These are phyloP conservation scores for Trypanosomatidae sp. DNA, from an alignment of 208 protist species.

Conservation along the genomic window DNA sequence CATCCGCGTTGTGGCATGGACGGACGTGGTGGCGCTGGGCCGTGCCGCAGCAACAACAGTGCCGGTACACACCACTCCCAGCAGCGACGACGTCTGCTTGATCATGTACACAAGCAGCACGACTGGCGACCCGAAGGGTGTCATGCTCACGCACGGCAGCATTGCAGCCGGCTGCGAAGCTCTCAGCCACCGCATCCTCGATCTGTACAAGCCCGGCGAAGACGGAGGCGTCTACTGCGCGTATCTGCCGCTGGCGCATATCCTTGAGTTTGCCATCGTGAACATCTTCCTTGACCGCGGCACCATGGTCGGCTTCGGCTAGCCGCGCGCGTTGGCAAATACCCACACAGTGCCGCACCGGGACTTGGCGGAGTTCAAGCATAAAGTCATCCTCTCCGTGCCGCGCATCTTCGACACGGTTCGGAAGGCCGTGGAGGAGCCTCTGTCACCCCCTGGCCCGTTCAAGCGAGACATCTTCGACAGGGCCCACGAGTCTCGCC, in stretches of 20 bases:
- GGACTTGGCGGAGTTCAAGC: no score
- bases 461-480: conserved; percentile 78
- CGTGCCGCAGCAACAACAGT: conserved; percentile 12
- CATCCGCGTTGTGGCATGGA: conserved; percentile 39
- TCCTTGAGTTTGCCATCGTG: conserved; percentile 88
- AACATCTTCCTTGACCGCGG: conserved; percentile 54
- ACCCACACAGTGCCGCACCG: conserved; percentile 57
- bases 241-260: conserved; percentile 93
- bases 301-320: conserved; percentile 59
- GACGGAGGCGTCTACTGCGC: conserved; percentile 51
- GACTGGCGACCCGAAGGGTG: conserved; percentile 90
- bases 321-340: conserved; percentile 72
- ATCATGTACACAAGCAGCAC: conserved; percentile 86
- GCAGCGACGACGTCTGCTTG: conserved; percentile 27
- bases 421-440: conserved; percentile 63
- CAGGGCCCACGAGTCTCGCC: conserved; percentile 49
- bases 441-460: conserved; percentile 53
- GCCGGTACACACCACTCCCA: conserved; percentile 67
- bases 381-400: conserved; percentile 38
- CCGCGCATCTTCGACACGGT: conserved; percentile 90
- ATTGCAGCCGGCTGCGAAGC: conserved; percentile 31
- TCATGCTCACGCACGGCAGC: conserved; percentile 83
- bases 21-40: conserved; percentile 48
- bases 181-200: background rate
- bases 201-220: background rate